Percentiles rank a stretch among this genome's conserved stretches.
These are phyloP conservation scores for Glycyrrhiza uralensis DNA, from an alignment of 306 rosid genomes.

Conservation along the genomic window DNA sequence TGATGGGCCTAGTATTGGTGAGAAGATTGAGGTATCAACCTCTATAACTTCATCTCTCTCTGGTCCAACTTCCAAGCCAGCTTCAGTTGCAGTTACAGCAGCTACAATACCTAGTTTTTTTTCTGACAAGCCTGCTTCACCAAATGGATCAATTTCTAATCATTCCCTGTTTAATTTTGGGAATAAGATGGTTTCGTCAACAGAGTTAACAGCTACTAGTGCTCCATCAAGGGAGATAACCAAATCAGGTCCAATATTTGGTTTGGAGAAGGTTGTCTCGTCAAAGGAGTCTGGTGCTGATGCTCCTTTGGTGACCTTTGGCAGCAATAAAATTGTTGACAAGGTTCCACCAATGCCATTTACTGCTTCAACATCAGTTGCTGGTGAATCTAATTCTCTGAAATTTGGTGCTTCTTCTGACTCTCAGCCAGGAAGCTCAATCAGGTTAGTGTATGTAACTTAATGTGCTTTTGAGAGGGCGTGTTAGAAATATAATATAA, in stretches of 20 bases:
- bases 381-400: slow-evolving; percentile 26
- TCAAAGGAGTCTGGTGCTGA: slow-evolving; percentile 35
- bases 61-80: slow-evolving; percentile 27
- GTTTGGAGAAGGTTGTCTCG: slow-evolving; percentile 39
- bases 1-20: slow-evolving; percentile 37
- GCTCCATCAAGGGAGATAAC: slow-evolving; percentile 26
- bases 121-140: slow-evolving; percentile 34
- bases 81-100: neutral
- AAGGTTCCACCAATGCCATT: slow-evolving; percentile 31
- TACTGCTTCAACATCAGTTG: slow-evolving; percentile 29
- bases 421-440: slow-evolving; percentile 41
- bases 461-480: neutral
- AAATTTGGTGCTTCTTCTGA: slow-evolving; percentile 36
- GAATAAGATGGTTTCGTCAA: slow-evolving; percentile 13
- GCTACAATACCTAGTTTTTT: slow-evolving; percentile 29
- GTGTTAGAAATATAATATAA: no score
- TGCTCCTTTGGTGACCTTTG: slow-evolving; percentile 26
- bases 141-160: slow-evolving; percentile 35
- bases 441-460: slow-evolving; percentile 49
- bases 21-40: slow-evolving; percentile 29
- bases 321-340: slow-evolving; percentile 26
- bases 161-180: slow-evolving; percentile 28
- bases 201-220: slow-evolving; percentile 7
- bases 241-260: slow-evolving; percentile 30
- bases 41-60: slow-evolving; percentile 21